These are phyloP conservation scores for Rhododendron vialii DNA, from an alignment of 148 eudicot species.

Conservation along the genomic window DNA sequence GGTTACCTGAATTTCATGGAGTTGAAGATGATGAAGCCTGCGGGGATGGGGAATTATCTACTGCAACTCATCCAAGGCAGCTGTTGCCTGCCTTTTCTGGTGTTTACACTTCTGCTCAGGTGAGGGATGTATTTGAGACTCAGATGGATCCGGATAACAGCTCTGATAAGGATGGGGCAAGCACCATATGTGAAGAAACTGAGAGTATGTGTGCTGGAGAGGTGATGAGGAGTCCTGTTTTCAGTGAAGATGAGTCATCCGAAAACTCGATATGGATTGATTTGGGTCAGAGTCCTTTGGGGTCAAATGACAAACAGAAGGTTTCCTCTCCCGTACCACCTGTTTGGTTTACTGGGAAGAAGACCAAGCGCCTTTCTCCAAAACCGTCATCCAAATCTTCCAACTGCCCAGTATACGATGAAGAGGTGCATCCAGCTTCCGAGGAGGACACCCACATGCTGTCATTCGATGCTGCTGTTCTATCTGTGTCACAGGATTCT, in stretches of 20 bases:
- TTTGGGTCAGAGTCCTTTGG: constrained; percentile 86
- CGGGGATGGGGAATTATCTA: constrained; percentile 47
- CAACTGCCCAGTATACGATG: constrained; percentile 51
- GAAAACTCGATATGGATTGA: constrained; percentile 97
- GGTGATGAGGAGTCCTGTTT: constrained; percentile 90
- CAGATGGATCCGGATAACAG: constrained; percentile 79
- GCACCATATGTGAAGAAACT: constrained; percentile 86
- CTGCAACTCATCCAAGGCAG: constrained; percentile 47
- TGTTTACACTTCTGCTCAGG: constrained; percentile 80
- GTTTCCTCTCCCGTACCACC: constrained; percentile 58
- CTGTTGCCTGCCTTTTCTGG: constrained; percentile 93
- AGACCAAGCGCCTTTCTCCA: constrained; percentile 55
- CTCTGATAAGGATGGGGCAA: constrained; percentile 79
- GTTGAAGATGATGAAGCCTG: constrained; percentile 48
- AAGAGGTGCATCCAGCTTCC: constrained; percentile 13
- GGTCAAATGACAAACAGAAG: constrained; percentile 56
- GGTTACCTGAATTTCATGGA: constrained; percentile 54
- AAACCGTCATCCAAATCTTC: constrained; percentile 38
- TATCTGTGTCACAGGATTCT: constrained; percentile 64
- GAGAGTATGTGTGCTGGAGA: constrained; percentile 82
- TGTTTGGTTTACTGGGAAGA: constrained; percentile 58
- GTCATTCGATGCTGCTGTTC: constrained; percentile 86
- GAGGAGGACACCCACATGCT: constrained; percentile 43
- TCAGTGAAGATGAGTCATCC: constrained; percentile 96
- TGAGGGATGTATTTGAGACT: constrained; percentile 82